These are phyloP conservation scores for Colletotrichum shisoi DNA, from an alignment of 2,329 filamentous ascomycete genomes.

Conservation along the genomic window DNA sequence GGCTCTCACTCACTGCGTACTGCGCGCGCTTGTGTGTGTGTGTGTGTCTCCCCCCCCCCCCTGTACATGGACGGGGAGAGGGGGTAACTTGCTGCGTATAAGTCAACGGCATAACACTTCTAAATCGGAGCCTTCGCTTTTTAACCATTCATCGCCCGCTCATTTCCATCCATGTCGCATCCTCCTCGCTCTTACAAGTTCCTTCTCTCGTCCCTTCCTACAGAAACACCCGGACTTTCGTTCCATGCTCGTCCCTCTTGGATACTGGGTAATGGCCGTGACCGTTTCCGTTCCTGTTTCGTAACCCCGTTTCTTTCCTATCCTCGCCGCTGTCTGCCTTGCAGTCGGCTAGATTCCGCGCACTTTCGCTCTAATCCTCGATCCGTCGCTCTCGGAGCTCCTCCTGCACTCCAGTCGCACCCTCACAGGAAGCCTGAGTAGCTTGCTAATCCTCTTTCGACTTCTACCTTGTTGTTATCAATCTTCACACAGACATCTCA, in stretches of 20 bases:
- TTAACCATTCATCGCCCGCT: conserved; percentile 39
- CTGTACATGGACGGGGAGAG: conserved; percentile 24
- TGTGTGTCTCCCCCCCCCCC: too few relatives aligned
- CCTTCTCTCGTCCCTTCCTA: conserved; percentile 35
- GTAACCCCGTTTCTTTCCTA: conserved; percentile 34
- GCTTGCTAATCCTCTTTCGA: conserved; percentile 36
- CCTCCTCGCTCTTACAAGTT: conserved; percentile 35
- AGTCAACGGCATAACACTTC: conserved; percentile 37
- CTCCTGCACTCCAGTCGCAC: conserved; percentile 28
- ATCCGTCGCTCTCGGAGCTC: conserved; percentile 35
- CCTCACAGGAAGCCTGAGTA: conserved; percentile 27
- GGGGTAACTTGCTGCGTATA: conserved; percentile 20
- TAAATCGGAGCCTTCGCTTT: conserved; percentile 35
- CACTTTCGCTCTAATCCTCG: conserved; percentile 24
- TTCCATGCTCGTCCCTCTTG: conserved; percentile 39
- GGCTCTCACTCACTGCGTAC: conserved; percentile 5
- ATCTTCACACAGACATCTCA: conserved; percentile 38
- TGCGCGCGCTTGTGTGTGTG: background rate
- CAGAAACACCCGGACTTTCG: conserved; percentile 38
- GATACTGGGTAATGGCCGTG: conserved; percentile 40
- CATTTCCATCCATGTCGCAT: conserved; percentile 32
- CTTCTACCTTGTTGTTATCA: conserved; percentile 22
- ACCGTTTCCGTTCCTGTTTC: conserved; percentile 39
- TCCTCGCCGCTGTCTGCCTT: conserved; percentile 31
- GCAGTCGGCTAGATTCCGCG: conserved; percentile 34